Evolutionary conservation across 768 basidiomycete genomes (phyloP), one percentile per base, ranked within the genome.

Genomic region (Serendipita indica): DNA sequence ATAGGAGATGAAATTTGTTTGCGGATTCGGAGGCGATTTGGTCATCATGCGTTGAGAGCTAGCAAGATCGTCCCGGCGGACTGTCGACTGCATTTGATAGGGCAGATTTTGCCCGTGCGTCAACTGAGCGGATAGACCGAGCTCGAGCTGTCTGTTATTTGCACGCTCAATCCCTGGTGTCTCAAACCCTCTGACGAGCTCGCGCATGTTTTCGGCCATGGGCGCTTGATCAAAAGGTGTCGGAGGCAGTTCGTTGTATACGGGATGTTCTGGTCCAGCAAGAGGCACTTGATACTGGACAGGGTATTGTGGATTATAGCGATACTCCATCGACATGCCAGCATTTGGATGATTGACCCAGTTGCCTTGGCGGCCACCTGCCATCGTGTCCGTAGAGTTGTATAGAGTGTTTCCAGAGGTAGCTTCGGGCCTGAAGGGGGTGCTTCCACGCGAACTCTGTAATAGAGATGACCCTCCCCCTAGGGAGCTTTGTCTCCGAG

Each of bases 401-500:
- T 54, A 54, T 16, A 54, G 32, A 2, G 49, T 54, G n/a, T 27
- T 54, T 30, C 49, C 49, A 4, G 12, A 20, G n/a, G 10, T 33
- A 27, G 22, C n/a, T 16, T 30, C 49, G 30, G 20, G 30, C 25
- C 49, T 20, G 32, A 54, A 30, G 5, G 49, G 49, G 32, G 1
- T 30, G 12, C 22, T 30, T 16, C 16, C 49, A 16, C 30, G 49
- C 7, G 30, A 30, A 16, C 22, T n/a, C 7, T 20, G 49, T 18
- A 18, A n/a, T 16, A 54, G 32, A 18, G 49, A 54, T 20, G 4
- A 7, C 16, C 22, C n/a, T 43, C 18, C 41, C n/a, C 49, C 49
- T 7, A 54, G 60, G 28, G 62, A 62, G 12, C 39, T 33, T 59
- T 43, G 57, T 22, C 84, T 82, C 22, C 83, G 77, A 14, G 87